Percentiles rank a stretch among this genome's conserved stretches.
phyloP scores from a whole-genome alignment of 805 yeast species.

The Brettanomyces custersianus region DNA sequence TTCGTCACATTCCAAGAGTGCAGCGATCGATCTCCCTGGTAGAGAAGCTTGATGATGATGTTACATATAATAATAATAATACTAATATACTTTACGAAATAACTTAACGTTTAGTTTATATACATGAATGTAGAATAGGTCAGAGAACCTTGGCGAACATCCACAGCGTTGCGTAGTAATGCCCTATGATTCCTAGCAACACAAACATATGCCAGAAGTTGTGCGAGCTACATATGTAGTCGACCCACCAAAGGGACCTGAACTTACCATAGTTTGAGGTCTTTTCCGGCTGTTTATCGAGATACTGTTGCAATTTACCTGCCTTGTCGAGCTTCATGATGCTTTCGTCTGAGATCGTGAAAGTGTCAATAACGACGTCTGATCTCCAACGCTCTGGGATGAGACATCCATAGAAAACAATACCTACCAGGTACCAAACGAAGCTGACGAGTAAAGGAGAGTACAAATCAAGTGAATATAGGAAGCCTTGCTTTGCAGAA shows the following conservation, averaged over 20 bases:
- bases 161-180: constrained; percentile 67
- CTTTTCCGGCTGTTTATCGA: constrained; percentile 31
- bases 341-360: constrained; percentile 25
- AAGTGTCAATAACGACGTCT: constrained; percentile 49
- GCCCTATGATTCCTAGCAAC: constrained; percentile 81
- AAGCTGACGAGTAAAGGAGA: constrained; percentile 66
- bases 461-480: constrained; percentile 44
- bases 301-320: constrained; percentile 26
- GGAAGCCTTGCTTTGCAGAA: constrained; percentile 45
- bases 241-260: constrained; percentile 75
- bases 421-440: constrained; percentile 72
- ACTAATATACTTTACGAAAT: constrained; percentile 1
- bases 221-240: constrained; percentile 68
- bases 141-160: constrained; percentile 52
- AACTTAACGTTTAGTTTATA: not conserved
- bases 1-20: constrained; percentile 21
- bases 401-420: constrained; percentile 75
- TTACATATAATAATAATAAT: not conserved
- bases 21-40: constrained; percentile 18
- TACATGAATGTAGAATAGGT: not conserved
- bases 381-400: constrained; percentile 85
- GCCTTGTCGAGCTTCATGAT: constrained; percentile 21
- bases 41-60: not conserved
- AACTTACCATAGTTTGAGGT: constrained; percentile 29
- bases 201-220: constrained; percentile 94